Base-by-base conservation (phyloP, 1,284 basidiomycete species). In the Amylostereum areolatum region DNA sequence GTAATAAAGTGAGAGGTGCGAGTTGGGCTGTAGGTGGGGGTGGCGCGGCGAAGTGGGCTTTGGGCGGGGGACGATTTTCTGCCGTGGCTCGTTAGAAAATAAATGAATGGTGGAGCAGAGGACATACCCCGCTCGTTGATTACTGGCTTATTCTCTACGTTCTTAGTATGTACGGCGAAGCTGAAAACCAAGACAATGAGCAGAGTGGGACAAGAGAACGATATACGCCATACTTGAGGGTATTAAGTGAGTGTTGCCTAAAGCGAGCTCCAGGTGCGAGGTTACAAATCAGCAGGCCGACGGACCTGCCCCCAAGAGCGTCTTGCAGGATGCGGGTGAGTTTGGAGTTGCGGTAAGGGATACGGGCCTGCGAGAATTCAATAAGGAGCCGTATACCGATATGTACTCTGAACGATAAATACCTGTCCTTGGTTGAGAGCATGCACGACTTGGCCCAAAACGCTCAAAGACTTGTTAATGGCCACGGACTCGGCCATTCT, bases 271-370 rank as follows among this genome's bases (percentile, higher is more conserved):
- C 87, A 9, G 91, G 89, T 2, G 90, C 87, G 6, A 93, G 68
- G 59, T 91, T 92, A 64, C 89, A 91, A 31, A 93, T 89, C 41
- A 93, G 68, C 30, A 93, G 66, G 1, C 86, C 86, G 6, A 87
- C 73, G 0, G 87, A 85, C 1, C 74, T 73, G 5, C 90, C 91
- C 25, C 89, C 89, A 0, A 93, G 77, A 0, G 89, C 88, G 54
- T 91, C 87, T 82, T 90, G 87, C 2, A 93, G 73, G 45, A 92
- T 81, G 29, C 89, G 72, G 0, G 89, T 92, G 30, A 92, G 71
- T 59, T 91, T 90, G 1, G 87, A 87, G 61, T 92, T 88, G 43
- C 90, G 79, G 60, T 92, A 92, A 0, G 90, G 90, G 54, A 91
- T 86, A 12, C 87, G 83, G 43, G 80, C 71, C 81, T 89, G 57